These are phyloP conservation scores for Solanum gracilifrons DNA, from an alignment of 257 asterid species.

Conservation along the genomic window DNA sequence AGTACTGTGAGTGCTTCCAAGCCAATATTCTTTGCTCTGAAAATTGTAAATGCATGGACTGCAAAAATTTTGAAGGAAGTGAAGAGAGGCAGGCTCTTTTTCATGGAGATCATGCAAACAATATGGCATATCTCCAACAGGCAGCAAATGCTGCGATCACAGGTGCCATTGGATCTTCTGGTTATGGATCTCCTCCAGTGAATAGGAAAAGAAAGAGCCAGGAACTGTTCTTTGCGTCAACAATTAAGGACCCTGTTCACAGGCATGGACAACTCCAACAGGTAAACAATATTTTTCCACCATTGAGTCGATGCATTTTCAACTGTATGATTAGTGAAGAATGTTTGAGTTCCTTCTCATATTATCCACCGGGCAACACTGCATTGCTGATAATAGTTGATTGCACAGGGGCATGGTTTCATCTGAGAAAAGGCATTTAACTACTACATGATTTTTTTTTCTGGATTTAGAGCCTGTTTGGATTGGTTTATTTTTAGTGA, in stretches of 20 bases:
- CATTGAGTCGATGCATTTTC: neutral
- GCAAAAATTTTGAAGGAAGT: constrained; percentile 90
- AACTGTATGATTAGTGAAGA: constrained; percentile 3
- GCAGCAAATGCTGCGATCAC: constrained; percentile 96
- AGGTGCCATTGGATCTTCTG: constrained; percentile 86
- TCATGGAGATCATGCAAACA: constrained; percentile 73
- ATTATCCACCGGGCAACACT: neutral
- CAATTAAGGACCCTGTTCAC: constrained; percentile 41
- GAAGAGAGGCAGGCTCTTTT: constrained; percentile 86
- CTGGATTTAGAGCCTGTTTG: neutral
- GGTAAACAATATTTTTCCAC: constrained; percentile 31
- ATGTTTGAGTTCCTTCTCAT: neutral
- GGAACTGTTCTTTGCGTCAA: constrained; percentile 50
- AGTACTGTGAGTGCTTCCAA: constrained; percentile 93
- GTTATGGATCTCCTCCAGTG: constrained; percentile 75
- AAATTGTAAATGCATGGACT: constrained; percentile 85
- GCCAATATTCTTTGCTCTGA: constrained; percentile 94
- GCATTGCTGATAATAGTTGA: neutral
- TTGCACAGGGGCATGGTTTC: neutral
- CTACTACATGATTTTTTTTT: neutral
- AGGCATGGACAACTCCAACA: constrained; percentile 54
- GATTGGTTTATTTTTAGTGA: neutral
- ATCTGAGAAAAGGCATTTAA: neutral
- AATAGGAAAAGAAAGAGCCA: constrained; percentile 69
- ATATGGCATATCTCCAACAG: constrained; percentile 62